A percentile compares a stretch with the other conserved stretches of the same genome.
phyloP scores from a whole-genome alignment of 2,329 filamentous ascomycete species.

The Pseudogymnoascus sp. region DNA sequence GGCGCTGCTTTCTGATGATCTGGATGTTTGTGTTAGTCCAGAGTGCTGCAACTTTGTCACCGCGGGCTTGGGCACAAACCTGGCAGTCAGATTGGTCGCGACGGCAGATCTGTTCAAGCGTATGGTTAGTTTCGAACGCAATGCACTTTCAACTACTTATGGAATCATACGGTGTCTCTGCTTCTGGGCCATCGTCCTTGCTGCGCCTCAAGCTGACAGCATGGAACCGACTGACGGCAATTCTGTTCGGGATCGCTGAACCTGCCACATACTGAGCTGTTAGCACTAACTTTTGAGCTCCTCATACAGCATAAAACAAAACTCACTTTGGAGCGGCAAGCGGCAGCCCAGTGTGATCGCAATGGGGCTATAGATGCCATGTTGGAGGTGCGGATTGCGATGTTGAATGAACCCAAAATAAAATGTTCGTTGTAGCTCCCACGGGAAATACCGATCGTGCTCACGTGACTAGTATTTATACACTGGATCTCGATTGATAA shows the following conservation, averaged over 20 bases:
- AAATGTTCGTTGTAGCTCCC: conserved; percentile 7
- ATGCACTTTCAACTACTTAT: background rate
- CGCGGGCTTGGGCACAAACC: background rate
- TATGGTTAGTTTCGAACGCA: background rate
- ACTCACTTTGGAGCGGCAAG: conserved; percentile 3
- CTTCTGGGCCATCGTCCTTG: background rate
- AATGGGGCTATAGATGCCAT: conserved; percentile 11
- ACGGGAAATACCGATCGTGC: background rate
- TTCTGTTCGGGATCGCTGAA: conserved; percentile 44
- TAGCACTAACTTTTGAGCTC: background rate
- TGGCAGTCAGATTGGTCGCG: background rate
- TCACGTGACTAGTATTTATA: background rate
- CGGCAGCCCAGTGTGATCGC: conserved; percentile 7
- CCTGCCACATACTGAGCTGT: conserved; percentile 4
- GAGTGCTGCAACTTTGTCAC: background rate
- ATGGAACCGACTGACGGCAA: conserved; percentile 37
- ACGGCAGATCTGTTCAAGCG: background rate
- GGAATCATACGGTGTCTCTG: conserved; percentile 1
- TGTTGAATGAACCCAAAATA: background rate
- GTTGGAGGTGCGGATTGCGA: background rate
- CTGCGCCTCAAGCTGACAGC: background rate
- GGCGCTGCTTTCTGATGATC: background rate
- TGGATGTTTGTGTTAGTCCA: conserved; percentile 1
- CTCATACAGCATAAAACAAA: background rate
- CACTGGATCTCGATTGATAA: background rate